A percentile compares a stretch with the other conserved stretches of the same genome.
phyloP scores from a whole-genome alignment of 2,329 filamentous ascomycete species.

The Aplosporella prunicola region DNA sequence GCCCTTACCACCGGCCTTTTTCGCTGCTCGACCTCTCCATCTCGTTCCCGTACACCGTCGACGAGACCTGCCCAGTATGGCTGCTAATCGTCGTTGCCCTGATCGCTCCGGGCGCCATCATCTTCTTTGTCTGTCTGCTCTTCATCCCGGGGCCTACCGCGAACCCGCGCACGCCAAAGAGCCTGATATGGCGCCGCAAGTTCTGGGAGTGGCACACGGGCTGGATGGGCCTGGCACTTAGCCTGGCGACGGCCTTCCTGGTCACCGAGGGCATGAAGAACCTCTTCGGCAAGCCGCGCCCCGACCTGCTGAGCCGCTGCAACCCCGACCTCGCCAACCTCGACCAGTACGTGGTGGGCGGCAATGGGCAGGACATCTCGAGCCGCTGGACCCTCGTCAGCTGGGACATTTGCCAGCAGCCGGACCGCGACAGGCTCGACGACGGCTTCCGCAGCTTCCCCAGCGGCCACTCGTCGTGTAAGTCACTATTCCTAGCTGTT shows the following conservation, averaged over 20 bases:
- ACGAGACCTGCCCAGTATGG: conserved; percentile 63
- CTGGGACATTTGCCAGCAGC: conserved; percentile 65
- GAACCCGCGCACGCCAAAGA: conserved; percentile 50
- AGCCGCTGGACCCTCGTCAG: conserved; percentile 60
- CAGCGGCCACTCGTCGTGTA: conserved; percentile 63
- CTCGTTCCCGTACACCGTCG: conserved; percentile 60
- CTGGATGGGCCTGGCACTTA: conserved; percentile 70
- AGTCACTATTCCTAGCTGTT: conserved; percentile 18
- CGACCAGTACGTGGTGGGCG: conserved; percentile 52
- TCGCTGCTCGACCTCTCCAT: conserved; percentile 66
- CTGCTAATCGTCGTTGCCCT: conserved; percentile 56
- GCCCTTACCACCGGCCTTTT: conserved; percentile 62
- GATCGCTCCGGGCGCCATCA: conserved; percentile 55
- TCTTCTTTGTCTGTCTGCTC: conserved; percentile 57
- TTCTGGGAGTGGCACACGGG: conserved; percentile 83
- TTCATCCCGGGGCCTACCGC: conserved; percentile 65
- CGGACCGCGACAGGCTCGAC: conserved; percentile 50
- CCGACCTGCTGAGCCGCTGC: conserved; percentile 61
- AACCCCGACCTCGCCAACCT: conserved; percentile 58
- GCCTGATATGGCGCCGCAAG: conserved; percentile 67
- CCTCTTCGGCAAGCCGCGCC: conserved; percentile 54
- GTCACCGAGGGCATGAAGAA: conserved; percentile 82
- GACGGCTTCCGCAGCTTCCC: conserved; percentile 84
- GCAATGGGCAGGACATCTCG: conserved; percentile 42
- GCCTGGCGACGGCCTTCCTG: conserved; percentile 63